Evolutionary conservation across 2,329 filamentous ascomycete genomes (phyloP), one percentile per base, ranked within the genome.

Genomic region (Aspergillus ochraceoroseus): DNA sequence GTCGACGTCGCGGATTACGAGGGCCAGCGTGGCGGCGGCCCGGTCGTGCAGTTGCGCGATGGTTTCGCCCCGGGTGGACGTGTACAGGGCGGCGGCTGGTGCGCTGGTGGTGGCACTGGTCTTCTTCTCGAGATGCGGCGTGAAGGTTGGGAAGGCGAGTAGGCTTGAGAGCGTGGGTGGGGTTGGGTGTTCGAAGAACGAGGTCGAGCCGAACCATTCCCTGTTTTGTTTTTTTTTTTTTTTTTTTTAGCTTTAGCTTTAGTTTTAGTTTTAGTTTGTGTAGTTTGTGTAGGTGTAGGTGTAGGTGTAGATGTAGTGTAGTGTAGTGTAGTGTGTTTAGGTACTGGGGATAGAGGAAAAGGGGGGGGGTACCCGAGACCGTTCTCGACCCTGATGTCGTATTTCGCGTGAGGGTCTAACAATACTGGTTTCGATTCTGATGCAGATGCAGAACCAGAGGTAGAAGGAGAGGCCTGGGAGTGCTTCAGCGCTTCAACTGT

Each of bases 141-240:
- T 20, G 27, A 27, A 15, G 15, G 26, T 27, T 5, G 26, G 27
- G 22, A 19, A 22, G 19, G 82, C 80, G n/a, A 22, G 27, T 12
- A 98, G 73, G 22, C 75, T 68, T 18, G 72, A 55, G 9, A 82
- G 68, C 3, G 76, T 66, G 2, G 87, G 86, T 2, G 90, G 87
- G 11, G 75, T 73, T 0, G 92, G 92, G 57, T 96, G 92, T 39
- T 85, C 75, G 64, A 95, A 95, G 44, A 80, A 80, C 11, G 89
- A 87, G 7, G 65, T 66, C 32, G 79, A 74, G 17, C 92, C 92
- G 62, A 92, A 96, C 83, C 92, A 96, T 70, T 98, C 92, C 6
- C 41, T 43, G 12, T n/a, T n/a, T n/a, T n/a, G n/a, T n/a, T n/a
- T n/a, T n/a, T n/a, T n/a, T n/a, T n/a, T n/a, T n/a, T n/a, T n/a